These are phyloP conservation scores for Pelargonium citronellum DNA, from an alignment of 441 rosid genomes.

Conservation along the genomic window DNA sequence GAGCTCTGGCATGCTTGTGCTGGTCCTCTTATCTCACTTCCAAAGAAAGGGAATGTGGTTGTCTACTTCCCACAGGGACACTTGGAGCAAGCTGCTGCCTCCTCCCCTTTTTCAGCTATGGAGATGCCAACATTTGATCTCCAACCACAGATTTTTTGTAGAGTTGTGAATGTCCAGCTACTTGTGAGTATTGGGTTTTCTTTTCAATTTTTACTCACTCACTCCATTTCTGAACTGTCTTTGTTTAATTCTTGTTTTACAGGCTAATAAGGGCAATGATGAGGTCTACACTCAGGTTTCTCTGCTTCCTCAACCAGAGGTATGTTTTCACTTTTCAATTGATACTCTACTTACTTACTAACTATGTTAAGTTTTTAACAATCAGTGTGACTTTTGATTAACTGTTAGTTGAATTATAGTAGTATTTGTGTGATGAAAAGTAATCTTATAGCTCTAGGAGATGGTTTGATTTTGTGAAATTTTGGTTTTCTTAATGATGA, in stretches of 20 bases:
- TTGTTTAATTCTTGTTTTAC: background rate
- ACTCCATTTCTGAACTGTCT: too few relatives aligned
- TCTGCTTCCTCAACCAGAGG: slow-evolving; percentile 85
- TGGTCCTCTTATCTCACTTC: slow-evolving; percentile 77
- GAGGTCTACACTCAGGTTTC: slow-evolving; percentile 80
- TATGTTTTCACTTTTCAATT: slow-evolving; percentile 21
- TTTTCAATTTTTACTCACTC: background rate
- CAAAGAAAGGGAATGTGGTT: slow-evolving; percentile 73
- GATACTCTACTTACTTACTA: too few relatives aligned
- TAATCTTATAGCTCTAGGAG: background rate
- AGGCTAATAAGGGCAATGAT: slow-evolving; percentile 94
- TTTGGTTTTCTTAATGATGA: background rate
- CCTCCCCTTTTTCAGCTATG: slow-evolving; percentile 43
- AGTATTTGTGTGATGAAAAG: too few relatives aligned
- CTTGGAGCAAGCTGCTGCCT: slow-evolving; percentile 54
- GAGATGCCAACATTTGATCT: slow-evolving; percentile 57
- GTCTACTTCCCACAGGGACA: slow-evolving; percentile 88
- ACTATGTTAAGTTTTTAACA: too few relatives aligned
- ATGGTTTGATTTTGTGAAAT: too few relatives aligned
- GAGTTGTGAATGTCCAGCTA: slow-evolving; percentile 59
- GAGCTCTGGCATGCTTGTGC: slow-evolving; percentile 97
- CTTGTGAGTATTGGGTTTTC: slow-evolving; percentile 46
- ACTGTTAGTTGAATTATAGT: background rate
- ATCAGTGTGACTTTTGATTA: background rate
- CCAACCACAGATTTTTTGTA: slow-evolving; percentile 61